These are phyloP conservation scores for Chlamydomonas sphaeroides DNA, from an alignment of 139 green algal genomes.

Conservation along the genomic window DNA sequence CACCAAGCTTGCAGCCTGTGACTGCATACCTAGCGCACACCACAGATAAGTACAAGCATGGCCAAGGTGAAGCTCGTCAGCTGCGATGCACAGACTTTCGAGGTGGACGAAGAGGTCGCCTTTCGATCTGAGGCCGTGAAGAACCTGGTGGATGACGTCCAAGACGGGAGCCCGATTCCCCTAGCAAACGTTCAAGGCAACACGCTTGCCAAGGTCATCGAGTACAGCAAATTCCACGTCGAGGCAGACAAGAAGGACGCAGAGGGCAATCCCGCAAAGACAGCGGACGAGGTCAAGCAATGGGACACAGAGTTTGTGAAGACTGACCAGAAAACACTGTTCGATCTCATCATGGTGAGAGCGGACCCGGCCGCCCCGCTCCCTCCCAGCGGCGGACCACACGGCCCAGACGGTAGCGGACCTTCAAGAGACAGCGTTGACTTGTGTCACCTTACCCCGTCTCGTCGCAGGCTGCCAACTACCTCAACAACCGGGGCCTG, in stretches of 20 bases:
- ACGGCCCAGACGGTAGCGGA: too few species aligned
- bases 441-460: too few species aligned
- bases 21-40: too few species aligned
- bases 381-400: too few species aligned
- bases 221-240: conserved; percentile 97
- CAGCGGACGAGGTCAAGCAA: conserved; percentile 87
- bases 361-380: too few species aligned
- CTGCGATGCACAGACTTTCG: conserved; percentile 70
- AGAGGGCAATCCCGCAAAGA: conserved; percentile 77
- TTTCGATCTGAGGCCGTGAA: conserved; percentile 81
- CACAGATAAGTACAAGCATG: neutral
- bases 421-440: too few species aligned
- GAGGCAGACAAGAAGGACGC: conserved; percentile 79
- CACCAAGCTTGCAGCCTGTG: too few species aligned
- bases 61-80: conserved; percentile 51
- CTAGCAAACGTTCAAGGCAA: conserved; percentile 88
- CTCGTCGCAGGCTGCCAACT: conserved; percentile 91
- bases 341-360: conserved; percentile 96
- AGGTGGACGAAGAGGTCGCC: conserved; percentile 80
- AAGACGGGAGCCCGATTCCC: conserved; percentile 72
- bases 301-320: conserved; percentile 98
- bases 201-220: conserved; percentile 88
- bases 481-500: conserved; percentile 99
- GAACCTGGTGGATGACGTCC: conserved; percentile 83
- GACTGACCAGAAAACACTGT: conserved; percentile 95